Percentiles rank a stretch among this genome's conserved stretches.
These are phyloP conservation scores for Aphanoascus verrucosus DNA, from an alignment of 2,329 filamentous ascomycete species.

Conservation along the genomic window DNA sequence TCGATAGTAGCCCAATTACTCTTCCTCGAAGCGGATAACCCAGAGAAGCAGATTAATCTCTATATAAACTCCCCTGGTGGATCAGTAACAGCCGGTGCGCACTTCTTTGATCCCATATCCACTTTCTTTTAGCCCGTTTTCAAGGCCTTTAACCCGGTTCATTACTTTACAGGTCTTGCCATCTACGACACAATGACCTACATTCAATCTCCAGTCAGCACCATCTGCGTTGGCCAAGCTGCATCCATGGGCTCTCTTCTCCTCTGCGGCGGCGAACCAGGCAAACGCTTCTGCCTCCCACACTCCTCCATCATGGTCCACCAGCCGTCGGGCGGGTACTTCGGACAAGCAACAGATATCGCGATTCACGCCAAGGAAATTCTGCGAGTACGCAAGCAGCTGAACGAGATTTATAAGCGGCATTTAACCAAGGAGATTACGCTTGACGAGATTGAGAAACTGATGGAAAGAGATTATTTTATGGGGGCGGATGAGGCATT, in stretches of 20 bases:
- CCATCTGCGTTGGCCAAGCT: slow-evolving; percentile 88
- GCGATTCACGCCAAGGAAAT: slow-evolving; percentile 97
- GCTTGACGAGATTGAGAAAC: slow-evolving; percentile 73
- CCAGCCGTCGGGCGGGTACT: slow-evolving; percentile 71
- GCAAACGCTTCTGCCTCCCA: slow-evolving; percentile 80
- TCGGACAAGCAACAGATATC: slow-evolving; percentile 65
- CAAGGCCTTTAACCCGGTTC: not conserved
- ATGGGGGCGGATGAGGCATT: slow-evolving; percentile 79
- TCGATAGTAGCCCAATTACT: slow-evolving; percentile 90
- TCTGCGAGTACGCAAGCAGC: slow-evolving; percentile 66
- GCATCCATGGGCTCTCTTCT: slow-evolving; percentile 90
- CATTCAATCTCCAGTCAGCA: slow-evolving; percentile 83
- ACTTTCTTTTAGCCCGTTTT: not conserved
- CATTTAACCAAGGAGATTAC: slow-evolving; percentile 73
- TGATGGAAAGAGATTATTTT: slow-evolving; percentile 97
- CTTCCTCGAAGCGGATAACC: slow-evolving; percentile 94
- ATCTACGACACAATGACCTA: slow-evolving; percentile 99
- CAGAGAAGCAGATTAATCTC: slow-evolving; percentile 87
- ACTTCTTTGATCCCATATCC: not conserved
- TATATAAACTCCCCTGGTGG: slow-evolving; percentile 97
- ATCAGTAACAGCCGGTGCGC: slow-evolving; percentile 65
- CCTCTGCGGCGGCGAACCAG: slow-evolving; percentile 71
- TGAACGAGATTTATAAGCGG: slow-evolving; percentile 79
- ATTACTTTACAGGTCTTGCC: slow-evolving; percentile 45
- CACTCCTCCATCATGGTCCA: slow-evolving; percentile 96